Conservation (phyloP, 2,329 filamentous ascomycete species). For the Neofusicoccum parvum region DNA sequence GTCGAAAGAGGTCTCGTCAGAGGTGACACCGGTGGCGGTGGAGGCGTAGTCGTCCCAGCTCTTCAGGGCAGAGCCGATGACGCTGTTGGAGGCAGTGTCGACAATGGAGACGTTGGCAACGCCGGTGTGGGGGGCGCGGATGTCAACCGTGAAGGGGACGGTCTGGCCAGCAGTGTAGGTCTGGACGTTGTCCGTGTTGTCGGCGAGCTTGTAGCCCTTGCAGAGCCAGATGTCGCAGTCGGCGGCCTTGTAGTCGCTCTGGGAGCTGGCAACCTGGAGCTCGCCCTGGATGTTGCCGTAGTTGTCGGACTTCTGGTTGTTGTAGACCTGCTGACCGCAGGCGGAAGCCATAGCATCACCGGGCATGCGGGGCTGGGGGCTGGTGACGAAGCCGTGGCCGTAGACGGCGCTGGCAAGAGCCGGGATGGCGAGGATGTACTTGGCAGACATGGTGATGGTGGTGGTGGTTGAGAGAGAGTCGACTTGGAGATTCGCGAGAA, state of each 20-base stretch:
- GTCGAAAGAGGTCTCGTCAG: slow-evolving; percentile 52
- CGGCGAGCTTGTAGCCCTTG: slow-evolving; percentile 61
- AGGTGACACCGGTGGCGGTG: slow-evolving; percentile 44
- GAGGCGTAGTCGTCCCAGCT: slow-evolving; percentile 60
- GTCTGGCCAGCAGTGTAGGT: slow-evolving; percentile 54
- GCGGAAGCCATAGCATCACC: slow-evolving; percentile 54
- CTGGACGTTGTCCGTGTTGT: slow-evolving; percentile 57
- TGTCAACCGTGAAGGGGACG: slow-evolving; percentile 49
- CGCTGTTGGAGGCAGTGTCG: slow-evolving; percentile 53
- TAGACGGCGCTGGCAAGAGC: slow-evolving; percentile 50
- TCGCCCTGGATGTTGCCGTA: slow-evolving; percentile 61
- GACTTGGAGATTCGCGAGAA: slow-evolving; percentile 24
- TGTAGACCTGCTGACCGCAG: slow-evolving; percentile 58
- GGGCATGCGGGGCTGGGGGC: slow-evolving; percentile 52
- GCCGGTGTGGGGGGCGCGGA: slow-evolving; percentile 58
- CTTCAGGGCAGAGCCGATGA: slow-evolving; percentile 58
- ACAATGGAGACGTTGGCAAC: slow-evolving; percentile 62
- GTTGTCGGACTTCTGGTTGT: slow-evolving; percentile 56
- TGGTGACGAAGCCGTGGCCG: slow-evolving; percentile 57
- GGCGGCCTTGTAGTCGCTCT: slow-evolving; percentile 52
- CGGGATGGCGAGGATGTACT: slow-evolving; percentile 45
- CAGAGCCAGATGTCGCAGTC: slow-evolving; percentile 58
- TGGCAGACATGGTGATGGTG: slow-evolving; percentile 40
- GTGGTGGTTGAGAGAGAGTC: slow-evolving; percentile 19
- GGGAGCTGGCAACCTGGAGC: slow-evolving; percentile 51